Evolutionary conservation across 2,329 filamentous ascomycete genomes (phyloP).

Genomic region (Cytospora chrysosperma): DNA sequence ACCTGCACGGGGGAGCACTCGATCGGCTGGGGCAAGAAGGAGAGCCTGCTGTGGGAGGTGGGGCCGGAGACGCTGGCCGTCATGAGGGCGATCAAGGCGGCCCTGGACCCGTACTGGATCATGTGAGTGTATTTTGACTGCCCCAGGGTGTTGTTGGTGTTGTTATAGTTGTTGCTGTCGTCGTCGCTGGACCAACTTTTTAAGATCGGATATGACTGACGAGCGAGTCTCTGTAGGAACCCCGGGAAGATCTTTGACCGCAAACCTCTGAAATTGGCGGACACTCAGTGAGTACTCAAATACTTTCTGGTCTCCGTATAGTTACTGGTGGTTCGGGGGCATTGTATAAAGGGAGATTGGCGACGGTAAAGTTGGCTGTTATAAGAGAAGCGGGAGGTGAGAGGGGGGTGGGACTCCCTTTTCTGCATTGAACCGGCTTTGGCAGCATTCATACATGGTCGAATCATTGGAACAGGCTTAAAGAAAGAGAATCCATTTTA

Average conservation of each 20-base stretch:
- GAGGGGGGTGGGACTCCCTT: background rate
- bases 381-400: background rate
- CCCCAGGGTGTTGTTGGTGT: no score
- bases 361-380: background rate
- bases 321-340: slow-evolving; percentile 6
- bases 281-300: no score
- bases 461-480: background rate
- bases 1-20: slow-evolving; percentile 90
- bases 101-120: slow-evolving; percentile 82
- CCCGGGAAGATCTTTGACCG: slow-evolving; percentile 88
- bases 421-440: background rate
- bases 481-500: background rate
- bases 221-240: slow-evolving; percentile 46
- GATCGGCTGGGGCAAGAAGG: slow-evolving; percentile 83
- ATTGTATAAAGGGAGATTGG: no score
- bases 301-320: no score
- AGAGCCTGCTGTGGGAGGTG: slow-evolving; percentile 73
- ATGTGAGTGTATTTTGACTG: slow-evolving; percentile 57
- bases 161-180: background rate
- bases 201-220: background rate
- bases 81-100: slow-evolving; percentile 81
- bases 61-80: slow-evolving; percentile 77
- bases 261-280: no score
- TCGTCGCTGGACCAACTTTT: background rate
- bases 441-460: background rate